Evolutionary conservation across 805 yeast species (phyloP).

Genomic region (Komagataella populi): DNA sequence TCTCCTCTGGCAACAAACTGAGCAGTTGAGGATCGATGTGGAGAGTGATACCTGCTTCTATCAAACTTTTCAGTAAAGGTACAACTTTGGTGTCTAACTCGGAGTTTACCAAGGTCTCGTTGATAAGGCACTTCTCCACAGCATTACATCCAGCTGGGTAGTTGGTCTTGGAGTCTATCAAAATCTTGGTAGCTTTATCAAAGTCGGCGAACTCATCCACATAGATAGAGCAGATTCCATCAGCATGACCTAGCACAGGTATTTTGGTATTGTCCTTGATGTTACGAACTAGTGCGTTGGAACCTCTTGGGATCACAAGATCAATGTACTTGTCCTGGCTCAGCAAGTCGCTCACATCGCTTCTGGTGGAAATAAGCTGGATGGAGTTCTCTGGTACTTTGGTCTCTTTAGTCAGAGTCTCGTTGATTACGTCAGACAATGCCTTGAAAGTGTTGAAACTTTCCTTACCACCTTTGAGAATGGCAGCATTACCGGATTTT

Average conservation of each 20-base stretch:
- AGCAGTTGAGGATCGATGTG: constrained; percentile 50
- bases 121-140: constrained; percentile 70
- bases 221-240: constrained; percentile 88
- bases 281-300: constrained; percentile 76
- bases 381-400: constrained; percentile 71
- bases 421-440: constrained; percentile 60
- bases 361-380: constrained; percentile 80
- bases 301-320: constrained; percentile 96
- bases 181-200: constrained; percentile 60
- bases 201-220: constrained; percentile 69
- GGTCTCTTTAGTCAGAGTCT: constrained; percentile 40
- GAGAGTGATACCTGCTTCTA: constrained; percentile 55
- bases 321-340: constrained; percentile 84
- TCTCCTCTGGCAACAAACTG: constrained; percentile 10
- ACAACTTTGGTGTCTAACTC: constrained; percentile 10
- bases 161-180: constrained; percentile 83
- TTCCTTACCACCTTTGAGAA: constrained; percentile 95
- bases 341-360: constrained; percentile 76
- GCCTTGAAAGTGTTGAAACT: constrained; percentile 72
- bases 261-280: constrained; percentile 84
- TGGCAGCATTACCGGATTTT: constrained; percentile 94
- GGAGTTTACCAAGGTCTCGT: constrained; percentile 24
- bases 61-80: constrained; percentile 20
- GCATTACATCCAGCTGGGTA: constrained; percentile 99
- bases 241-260: constrained; percentile 98